Evolutionary conservation across 805 yeast species (phyloP).

Genomic region (Starmera pachycereana): DNA sequence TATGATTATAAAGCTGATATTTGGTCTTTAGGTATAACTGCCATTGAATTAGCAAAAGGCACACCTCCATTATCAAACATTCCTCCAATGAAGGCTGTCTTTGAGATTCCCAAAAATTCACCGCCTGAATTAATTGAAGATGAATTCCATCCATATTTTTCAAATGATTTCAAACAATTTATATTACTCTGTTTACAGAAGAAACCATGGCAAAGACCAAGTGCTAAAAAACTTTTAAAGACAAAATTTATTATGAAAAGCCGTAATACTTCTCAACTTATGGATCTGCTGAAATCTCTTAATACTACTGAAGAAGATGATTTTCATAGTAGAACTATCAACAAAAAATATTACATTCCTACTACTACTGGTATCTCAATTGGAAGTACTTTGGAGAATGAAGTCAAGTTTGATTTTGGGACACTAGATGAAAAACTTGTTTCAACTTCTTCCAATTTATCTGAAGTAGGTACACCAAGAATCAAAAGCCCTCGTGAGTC

Average conservation of each 20-base stretch:
- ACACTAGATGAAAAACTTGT: slow-evolving; percentile 1
- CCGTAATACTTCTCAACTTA: slow-evolving; percentile 25
- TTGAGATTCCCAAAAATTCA: slow-evolving; percentile 41
- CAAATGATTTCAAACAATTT: slow-evolving; percentile 57
- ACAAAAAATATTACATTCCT: slow-evolving; percentile 14
- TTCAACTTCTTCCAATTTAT: no score
- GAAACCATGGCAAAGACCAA: slow-evolving; percentile 58
- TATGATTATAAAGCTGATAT: slow-evolving; percentile 86
- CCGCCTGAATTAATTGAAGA: slow-evolving; percentile 91
- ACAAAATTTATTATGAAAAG: slow-evolving; percentile 42
- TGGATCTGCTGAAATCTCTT: slow-evolving; percentile 25
- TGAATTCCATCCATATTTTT: slow-evolving; percentile 33
- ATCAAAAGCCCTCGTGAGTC: slow-evolving; percentile 2
- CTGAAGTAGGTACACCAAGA: no score
- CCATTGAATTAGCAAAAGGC: slow-evolving; percentile 90
- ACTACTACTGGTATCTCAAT: slow-evolving; percentile 21
- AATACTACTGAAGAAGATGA: slow-evolving; percentile 32
- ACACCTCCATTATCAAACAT: slow-evolving; percentile 93
- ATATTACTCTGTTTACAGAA: slow-evolving; percentile 59
- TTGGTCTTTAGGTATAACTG: slow-evolving; percentile 94
- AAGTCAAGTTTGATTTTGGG: slow-evolving; percentile 15
- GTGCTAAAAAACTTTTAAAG: slow-evolving; percentile 47
- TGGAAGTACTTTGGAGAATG: slow-evolving; percentile 1
- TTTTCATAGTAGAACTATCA: slow-evolving; percentile 2
- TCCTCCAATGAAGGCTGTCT: slow-evolving; percentile 29